These are phyloP conservation scores for Wickerhamiella infanticola DNA, from an alignment of 1,139 yeast species.

Conservation along the genomic window DNA sequence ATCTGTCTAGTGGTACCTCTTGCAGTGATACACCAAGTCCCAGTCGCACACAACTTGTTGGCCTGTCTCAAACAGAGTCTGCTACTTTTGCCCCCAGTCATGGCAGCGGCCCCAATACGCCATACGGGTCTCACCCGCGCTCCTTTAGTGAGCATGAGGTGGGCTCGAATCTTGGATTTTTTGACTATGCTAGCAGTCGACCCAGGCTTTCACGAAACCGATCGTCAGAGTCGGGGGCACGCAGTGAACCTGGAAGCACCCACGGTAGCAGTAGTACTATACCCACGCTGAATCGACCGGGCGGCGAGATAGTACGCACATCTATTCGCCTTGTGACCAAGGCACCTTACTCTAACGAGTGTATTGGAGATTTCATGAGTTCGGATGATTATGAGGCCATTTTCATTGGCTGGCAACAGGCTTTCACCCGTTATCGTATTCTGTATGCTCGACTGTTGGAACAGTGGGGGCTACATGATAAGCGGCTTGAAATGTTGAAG, in stretches of 20 bases:
- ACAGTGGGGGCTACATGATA: constrained; percentile 69
- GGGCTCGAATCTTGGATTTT: neutral
- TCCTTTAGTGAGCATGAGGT: neutral
- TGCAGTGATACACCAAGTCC: neutral
- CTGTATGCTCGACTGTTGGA: constrained; percentile 71
- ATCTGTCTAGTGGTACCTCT: neutral
- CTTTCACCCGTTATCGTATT: constrained; percentile 35
- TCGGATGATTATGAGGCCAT: neutral
- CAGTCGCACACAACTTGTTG: neutral
- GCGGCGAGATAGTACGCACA: neutral
- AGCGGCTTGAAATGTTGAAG: constrained; percentile 62
- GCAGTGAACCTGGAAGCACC: neutral
- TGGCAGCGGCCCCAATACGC: neutral
- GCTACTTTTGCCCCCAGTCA: neutral
- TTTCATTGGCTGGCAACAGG: constrained; percentile 25
- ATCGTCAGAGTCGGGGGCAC: neutral
- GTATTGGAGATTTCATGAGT: neutral
- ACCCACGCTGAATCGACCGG: neutral
- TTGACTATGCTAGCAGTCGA: neutral
- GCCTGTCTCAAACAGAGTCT: neutral
- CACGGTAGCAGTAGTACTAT: neutral
- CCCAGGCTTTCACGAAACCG: neutral
- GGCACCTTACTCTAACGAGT: neutral
- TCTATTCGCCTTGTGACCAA: neutral
- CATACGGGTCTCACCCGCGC: neutral